Base-by-base conservation (phyloP, 2,329 filamentous ascomycete species). In the Diaporthe sp. region DNA sequence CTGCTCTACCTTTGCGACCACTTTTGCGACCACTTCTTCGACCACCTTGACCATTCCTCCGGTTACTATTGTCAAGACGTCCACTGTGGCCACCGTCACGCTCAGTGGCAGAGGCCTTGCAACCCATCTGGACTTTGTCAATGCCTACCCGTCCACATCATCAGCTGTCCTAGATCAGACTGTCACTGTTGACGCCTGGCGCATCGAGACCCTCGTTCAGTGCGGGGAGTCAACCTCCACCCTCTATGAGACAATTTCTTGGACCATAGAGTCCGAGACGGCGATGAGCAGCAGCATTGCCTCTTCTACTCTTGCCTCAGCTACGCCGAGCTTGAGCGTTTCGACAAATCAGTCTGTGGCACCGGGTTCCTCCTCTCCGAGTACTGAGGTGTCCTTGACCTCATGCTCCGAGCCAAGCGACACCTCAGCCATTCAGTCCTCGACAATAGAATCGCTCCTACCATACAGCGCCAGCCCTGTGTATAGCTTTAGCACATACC, bases 211-310 rank as follows among this genome's bases (percentile, higher is more conserved):
- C 42, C 30, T 50, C 1, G 12, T 66, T 15, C 61, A 50, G 22
- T 66, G 61, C 25, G 61, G 61, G 3, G 19, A 66, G 30, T 66
- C 61, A 10, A 19, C n/a, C 15, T 66, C 63, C 44, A 66, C 63
- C 22, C 44, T 51, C 6, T 66, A 17, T 17, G 30, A 35, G 44
- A 51, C 63, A 12, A n/a, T n/a, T 17, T 66, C 30, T 35, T 66
- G 61, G 61, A 35, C 61, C 6, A 32, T 3, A 5, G 30, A n/a
- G 22, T 66, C 61, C 19, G 44, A 35, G 63, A 17, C 63, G 22
- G n/a, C 8, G 2, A 22, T 37, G 32, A 68, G 32, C 13, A 27
- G n/a, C 47, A 35, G 32, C 32, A n/a, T 6, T 10, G 22, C 19
- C 30, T 25, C 59, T 39, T 39, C 39, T 19, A 53, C n/a, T 12